These are phyloP conservation scores for Stylonectria norvegica DNA, from an alignment of 2,329 filamentous ascomycete species.

Conservation along the genomic window DNA sequence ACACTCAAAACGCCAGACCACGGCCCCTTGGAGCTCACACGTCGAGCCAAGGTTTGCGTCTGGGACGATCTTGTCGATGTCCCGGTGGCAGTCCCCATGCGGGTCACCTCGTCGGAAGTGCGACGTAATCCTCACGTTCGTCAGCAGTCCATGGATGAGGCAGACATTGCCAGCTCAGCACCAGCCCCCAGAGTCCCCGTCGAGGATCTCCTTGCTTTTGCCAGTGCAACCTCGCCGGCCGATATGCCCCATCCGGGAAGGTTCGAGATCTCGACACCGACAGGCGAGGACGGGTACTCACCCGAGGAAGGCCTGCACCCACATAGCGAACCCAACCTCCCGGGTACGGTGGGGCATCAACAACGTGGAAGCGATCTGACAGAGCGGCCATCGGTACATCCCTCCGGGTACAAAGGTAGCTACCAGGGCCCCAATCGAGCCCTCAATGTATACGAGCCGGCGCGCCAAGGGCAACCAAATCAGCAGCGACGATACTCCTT, in stretches of 20 bases:
- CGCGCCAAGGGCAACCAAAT: constrained; percentile 36
- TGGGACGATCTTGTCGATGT: constrained; percentile 98
- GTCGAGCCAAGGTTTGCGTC: constrained; percentile 86
- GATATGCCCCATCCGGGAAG: constrained; percentile 72
- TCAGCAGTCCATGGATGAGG: constrained; percentile 63
- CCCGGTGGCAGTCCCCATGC: constrained; percentile 87
- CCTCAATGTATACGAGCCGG: constrained; percentile 44
- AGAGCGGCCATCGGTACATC: constrained; percentile 21
- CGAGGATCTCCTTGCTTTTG: constrained; percentile 69
- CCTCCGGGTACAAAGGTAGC: constrained; percentile 29
- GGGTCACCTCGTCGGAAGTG: constrained; percentile 79
- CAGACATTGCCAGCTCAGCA: constrained; percentile 68
- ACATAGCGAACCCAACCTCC: constrained; percentile 19
- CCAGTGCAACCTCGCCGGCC: constrained; percentile 55
- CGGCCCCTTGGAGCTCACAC: constrained; percentile 87
- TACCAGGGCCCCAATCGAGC: constrained; percentile 41
- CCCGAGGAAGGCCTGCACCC: constrained; percentile 32
- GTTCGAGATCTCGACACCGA: constrained; percentile 61
- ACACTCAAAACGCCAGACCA: constrained; percentile 91
- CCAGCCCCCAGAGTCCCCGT: constrained; percentile 33
- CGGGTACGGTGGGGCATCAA: constrained; percentile 13
- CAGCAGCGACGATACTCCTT: constrained; percentile 53
- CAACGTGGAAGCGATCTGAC: constrained; percentile 14
- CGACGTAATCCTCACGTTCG: constrained; percentile 56
- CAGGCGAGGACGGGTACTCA: constrained; percentile 39